These are phyloP conservation scores for Pichia nanzhaoensis DNA, from an alignment of 805 yeast species.

Conservation along the genomic window DNA sequence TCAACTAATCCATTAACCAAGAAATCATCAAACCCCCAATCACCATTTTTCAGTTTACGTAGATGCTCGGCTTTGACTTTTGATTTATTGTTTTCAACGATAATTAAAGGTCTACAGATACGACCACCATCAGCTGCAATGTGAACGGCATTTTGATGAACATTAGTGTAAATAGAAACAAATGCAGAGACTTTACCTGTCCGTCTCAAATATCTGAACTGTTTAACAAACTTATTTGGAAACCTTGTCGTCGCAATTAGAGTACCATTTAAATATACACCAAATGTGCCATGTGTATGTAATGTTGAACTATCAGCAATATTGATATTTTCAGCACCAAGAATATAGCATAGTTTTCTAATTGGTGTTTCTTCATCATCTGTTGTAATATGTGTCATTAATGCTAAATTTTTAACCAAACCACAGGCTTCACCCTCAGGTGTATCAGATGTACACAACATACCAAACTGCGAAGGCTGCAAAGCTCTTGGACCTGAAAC, in stretches of 20 bases:
- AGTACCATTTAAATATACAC: conserved; percentile 91
- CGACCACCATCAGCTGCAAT: conserved; percentile 99
- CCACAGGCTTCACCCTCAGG: conserved; percentile 99
- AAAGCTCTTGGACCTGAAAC: conserved; percentile 98
- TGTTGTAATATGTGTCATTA: conserved; percentile 98
- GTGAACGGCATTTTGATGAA: conserved; percentile 89
- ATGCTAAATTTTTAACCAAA: conserved; percentile 89
- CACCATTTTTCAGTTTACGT: conserved; percentile 52
- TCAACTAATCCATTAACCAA: conserved; percentile 82
- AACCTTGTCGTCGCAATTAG: conserved; percentile 82
- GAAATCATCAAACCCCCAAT: conserved; percentile 87
- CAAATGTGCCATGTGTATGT: conserved; percentile 71
- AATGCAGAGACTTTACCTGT: conserved; percentile 82
- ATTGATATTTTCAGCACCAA: conserved; percentile 87
- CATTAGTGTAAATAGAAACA: conserved; percentile 82
- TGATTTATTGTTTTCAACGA: conserved; percentile 67
- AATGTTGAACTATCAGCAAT: conserved; percentile 77
- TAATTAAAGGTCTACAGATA: conserved; percentile 92
- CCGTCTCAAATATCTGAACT: conserved; percentile 77
- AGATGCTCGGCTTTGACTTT: conserved; percentile 71
- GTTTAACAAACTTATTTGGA: conserved; percentile 73
- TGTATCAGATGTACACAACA: conserved; percentile 97
- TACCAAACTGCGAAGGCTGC: conserved; percentile 98
- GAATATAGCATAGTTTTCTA: conserved; percentile 60
- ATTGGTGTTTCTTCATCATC: conserved; percentile 96